A percentile compares a stretch with the other conserved stretches of the same genome.
Conservation (phyloP, 1,284 basidiomycete species). For the Ganoderma sp. region DNA sequence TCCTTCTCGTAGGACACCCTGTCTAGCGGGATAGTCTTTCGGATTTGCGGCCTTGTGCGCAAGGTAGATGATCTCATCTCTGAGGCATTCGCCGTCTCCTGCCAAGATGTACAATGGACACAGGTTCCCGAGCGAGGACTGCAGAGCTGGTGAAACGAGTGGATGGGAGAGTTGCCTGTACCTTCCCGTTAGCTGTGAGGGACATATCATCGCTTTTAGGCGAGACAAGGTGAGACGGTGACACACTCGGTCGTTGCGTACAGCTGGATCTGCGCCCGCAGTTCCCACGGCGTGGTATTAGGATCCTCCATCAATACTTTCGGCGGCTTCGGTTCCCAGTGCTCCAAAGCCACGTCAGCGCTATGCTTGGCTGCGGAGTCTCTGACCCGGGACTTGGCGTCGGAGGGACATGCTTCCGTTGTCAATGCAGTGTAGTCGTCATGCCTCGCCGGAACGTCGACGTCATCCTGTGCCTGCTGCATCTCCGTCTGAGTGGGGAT, state of each 20-base stretch:
- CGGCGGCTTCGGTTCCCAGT: slow-evolving; percentile 62
- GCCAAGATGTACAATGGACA: slow-evolving; percentile 82
- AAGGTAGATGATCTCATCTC: slow-evolving; percentile 83
- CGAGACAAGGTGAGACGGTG: background rate
- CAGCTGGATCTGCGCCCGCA: slow-evolving; percentile 77
- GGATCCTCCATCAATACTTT: slow-evolving; percentile 64
- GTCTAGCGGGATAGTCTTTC: slow-evolving; percentile 66
- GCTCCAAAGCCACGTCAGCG: slow-evolving; percentile 38
- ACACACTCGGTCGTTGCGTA: slow-evolving; percentile 80
- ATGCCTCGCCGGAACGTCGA: background rate
- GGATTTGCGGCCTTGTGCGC: slow-evolving; percentile 88
- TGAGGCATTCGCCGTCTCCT: slow-evolving; percentile 80
- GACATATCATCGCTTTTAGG: background rate
- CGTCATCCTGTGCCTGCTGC: slow-evolving; percentile 40
- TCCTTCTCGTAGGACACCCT: slow-evolving; percentile 57
- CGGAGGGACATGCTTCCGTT: background rate
- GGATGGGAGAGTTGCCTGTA: slow-evolving; percentile 79
- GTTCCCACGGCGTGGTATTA: slow-evolving; percentile 51
- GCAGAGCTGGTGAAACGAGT: slow-evolving; percentile 76
- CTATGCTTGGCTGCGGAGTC: slow-evolving; percentile 8
- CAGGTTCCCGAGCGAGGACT: slow-evolving; percentile 83
- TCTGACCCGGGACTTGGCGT: slow-evolving; percentile 1
- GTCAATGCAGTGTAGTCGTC: background rate
- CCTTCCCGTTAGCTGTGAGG: background rate
- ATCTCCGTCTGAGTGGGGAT: slow-evolving; percentile 48